phyloP scores from a whole-genome alignment of 768 basidiomycete genomes.

The Ephemerocybe angulata region DNA sequence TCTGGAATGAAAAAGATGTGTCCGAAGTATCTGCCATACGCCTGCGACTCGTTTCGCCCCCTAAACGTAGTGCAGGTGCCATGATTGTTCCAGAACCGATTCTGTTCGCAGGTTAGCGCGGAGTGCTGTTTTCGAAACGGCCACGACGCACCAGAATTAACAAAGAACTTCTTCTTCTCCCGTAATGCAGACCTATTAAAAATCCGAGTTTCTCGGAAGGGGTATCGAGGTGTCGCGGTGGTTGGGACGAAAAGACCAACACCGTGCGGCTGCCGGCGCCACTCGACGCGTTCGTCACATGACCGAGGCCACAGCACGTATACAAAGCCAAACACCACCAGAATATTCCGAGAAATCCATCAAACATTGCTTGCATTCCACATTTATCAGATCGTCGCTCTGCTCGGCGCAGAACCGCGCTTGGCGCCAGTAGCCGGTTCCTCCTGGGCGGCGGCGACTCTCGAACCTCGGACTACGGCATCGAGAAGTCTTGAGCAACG shows the following conservation, averaged over 20 bases:
- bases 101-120: not conserved
- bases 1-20: slow-evolving; percentile 53
- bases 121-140: not conserved
- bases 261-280: not conserved
- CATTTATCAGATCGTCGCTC: too few relatives aligned
- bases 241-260: not conserved
- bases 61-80: slow-evolving; percentile 26
- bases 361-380: too few relatives aligned
- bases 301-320: not conserved
- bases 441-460: too few relatives aligned
- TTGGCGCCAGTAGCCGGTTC: too few relatives aligned
- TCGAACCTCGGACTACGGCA: too few relatives aligned
- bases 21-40: slow-evolving; percentile 54
- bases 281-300: not conserved
- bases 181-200: not conserved
- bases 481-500: too few relatives aligned
- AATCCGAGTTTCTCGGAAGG: not conserved
- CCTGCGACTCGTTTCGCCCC: slow-evolving; percentile 44
- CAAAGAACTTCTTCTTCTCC: not conserved
- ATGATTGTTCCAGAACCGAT: slow-evolving; percentile 11
- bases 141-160: not conserved
- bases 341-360: not conserved
- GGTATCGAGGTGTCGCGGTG: not conserved
- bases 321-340: slow-evolving; percentile 2
- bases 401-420: too few relatives aligned